Evolutionary conservation across 805 yeast species (phyloP).

Genomic region (Monosporozyma unispora): DNA sequence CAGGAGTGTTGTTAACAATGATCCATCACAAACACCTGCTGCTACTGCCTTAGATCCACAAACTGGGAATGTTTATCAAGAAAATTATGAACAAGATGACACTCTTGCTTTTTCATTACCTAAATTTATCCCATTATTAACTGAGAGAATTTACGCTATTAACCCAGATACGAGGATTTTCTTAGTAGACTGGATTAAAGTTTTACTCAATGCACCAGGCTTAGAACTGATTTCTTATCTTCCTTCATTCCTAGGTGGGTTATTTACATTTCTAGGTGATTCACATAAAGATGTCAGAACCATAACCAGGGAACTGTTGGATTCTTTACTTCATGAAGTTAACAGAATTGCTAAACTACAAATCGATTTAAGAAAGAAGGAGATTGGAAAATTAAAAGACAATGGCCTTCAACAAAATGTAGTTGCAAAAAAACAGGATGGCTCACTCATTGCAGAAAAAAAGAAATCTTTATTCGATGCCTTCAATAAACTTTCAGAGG

Average conservation of each 20-base stretch:
- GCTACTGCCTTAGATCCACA: conserved; percentile 39
- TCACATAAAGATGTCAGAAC: conserved; percentile 80
- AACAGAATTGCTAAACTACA: conserved; percentile 66
- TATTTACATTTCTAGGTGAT: conserved; percentile 70
- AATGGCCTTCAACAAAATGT: conserved; percentile 15
- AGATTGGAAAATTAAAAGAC: conserved; percentile 12
- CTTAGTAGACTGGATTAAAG: conserved; percentile 84
- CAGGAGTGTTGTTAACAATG: conserved; percentile 57
- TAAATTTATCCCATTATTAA: conserved; percentile 81
- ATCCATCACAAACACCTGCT: conserved; percentile 35
- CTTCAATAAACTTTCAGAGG: conserved; percentile 3
- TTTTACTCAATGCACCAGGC: conserved; percentile 89
- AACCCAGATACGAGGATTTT: conserved; percentile 91
- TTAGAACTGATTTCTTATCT: conserved; percentile 77
- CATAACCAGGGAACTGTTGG: conserved; percentile 71
- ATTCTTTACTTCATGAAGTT: conserved; percentile 70
- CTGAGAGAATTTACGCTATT: conserved; percentile 83
- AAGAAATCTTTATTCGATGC: conserved; percentile 26
- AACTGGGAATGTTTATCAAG: conserved; percentile 51
- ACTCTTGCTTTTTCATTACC: conserved; percentile 65
- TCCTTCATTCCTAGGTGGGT: conserved; percentile 78
- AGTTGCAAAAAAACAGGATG: conserved; percentile 23
- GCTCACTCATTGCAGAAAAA: conserved; percentile 25
- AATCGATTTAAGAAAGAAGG: conserved; percentile 35
- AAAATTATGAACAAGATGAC: conserved; percentile 45